A percentile compares a stretch with the other conserved stretches of the same genome.
Conservation (phyloP, 345 rosid species). For the Gossypium ekmanianum region DNA sequence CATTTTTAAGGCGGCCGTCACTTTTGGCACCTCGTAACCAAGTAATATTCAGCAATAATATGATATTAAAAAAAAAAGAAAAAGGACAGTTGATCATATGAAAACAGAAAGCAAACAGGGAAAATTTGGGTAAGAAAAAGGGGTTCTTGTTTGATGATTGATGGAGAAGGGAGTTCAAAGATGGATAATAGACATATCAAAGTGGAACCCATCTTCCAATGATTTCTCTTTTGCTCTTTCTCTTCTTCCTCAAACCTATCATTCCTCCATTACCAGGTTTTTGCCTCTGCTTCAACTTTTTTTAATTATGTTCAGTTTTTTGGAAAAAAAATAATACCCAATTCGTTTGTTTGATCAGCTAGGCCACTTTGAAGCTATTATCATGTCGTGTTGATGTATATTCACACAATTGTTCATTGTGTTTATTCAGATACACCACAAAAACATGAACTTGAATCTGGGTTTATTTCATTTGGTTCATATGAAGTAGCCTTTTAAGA, state of each 20-base stretch:
- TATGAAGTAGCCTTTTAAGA: no score
- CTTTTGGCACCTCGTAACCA: neutral
- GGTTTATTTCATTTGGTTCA: no score
- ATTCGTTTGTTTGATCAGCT: neutral
- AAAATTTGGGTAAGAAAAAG: neutral
- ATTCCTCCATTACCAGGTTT: slow-evolving; percentile 51
- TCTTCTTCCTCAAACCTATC: slow-evolving; percentile 45
- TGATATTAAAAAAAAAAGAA: neutral
- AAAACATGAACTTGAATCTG: no score
- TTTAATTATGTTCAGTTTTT: neutral
- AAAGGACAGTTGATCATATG: neutral
- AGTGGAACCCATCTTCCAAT: slow-evolving; percentile 52
- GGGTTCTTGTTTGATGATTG: neutral
- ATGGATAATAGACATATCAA: slow-evolving; percentile 56
- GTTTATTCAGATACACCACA: no score
- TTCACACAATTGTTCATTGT: no score
- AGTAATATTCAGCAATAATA: no score
- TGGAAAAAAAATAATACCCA: neutral
- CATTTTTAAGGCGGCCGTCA: neutral
- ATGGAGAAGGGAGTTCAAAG: slow-evolving; percentile 59
- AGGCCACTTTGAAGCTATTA: neutral
- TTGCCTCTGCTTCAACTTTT: neutral
- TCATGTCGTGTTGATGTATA: neutral
- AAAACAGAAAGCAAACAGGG: neutral
- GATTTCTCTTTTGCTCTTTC: slow-evolving; percentile 44